Base-by-base conservation (phyloP, 2,329 filamentous ascomycete genomes). In the Colletotrichum sidae region DNA sequence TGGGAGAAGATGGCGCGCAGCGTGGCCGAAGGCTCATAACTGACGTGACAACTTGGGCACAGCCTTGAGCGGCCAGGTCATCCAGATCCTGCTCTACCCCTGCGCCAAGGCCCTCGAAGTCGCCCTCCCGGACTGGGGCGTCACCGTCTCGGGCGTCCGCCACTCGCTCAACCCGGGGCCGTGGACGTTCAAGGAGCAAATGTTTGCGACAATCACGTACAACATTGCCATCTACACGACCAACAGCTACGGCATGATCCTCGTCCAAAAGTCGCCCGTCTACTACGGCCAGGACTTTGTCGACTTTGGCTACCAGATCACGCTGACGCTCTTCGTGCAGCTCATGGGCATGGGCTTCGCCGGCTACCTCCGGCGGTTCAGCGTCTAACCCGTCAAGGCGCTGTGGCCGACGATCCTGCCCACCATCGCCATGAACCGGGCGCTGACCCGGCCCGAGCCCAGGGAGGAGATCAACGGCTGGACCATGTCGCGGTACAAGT, bases 11-110 rank as follows among this genome's bases (percentile, higher is more conserved):
- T 8, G 4, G 4, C 25, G 4, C 17, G 17, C 17, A 17, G 17
- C 2, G 2, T 17, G 17, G 3, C 17, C 17, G 17, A 3, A 17
- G 2, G 17, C 17, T 17, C 17, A 17, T 3, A 4, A 25, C 25
- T 25, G 25, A 25, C 25, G 1, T 25, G 44, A 15, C 44, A 11
- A 17, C 44, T 17, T n/a, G n/a, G 7, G 52, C 15, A 76, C 15
- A 76, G 74, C 68, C 44, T 65, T 79, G 7, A 72, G 70, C 55
- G 73, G 76, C 7, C 72, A 74, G 8, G 79, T 81, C 6, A 78
- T 80, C 54, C 82, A 84, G 70, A 80, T 84, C 46, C 72, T 84
- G 4, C 75, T 84, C 0, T 84, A 76, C 15, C 84, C 84, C 0
- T 77, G 81, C 17, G 84, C 79, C 6, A 80, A 80, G 46, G 72